Evolutionary conservation across 2,329 filamentous ascomycete genomes (phyloP).

Genomic region (Fusarium incarnatum): DNA sequence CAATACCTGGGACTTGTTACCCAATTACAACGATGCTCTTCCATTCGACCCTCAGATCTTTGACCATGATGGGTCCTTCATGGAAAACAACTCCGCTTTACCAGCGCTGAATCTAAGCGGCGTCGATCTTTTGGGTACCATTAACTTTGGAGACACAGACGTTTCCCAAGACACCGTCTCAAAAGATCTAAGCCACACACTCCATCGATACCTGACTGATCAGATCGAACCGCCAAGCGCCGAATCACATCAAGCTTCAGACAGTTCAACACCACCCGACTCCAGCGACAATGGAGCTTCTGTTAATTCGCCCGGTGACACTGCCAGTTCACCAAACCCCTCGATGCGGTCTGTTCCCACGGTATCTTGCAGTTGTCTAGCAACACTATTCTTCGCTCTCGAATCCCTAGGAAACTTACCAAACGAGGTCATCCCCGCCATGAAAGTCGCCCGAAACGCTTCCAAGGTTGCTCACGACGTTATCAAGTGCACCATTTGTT

Average conservation of each 20-base stretch:
- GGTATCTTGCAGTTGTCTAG: conserved; percentile 60
- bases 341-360: conserved; percentile 45
- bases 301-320: conserved; percentile 30
- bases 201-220: conserved; percentile 44
- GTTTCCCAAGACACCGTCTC: conserved; percentile 44
- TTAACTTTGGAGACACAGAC: conserved; percentile 51
- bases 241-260: conserved; percentile 22
- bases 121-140: conserved; percentile 48
- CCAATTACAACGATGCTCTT: conserved; percentile 39
- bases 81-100: conserved; percentile 7
- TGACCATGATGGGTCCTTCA: conserved; percentile 15
- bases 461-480: conserved; percentile 62
- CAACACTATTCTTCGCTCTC: conserved; percentile 62
- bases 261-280: conserved; percentile 35
- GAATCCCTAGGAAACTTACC: conserved; percentile 63
- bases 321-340: conserved; percentile 4
- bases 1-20: conserved; percentile 55
- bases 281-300: conserved; percentile 44
- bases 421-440: conserved; percentile 58
- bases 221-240: conserved; percentile 36
- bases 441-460: conserved; percentile 61
- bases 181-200: conserved; percentile 47
- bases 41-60: conserved; percentile 36
- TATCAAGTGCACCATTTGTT: conserved; percentile 64
- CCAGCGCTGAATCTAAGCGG: conserved; percentile 40